Base-by-base conservation (phyloP, 139 green algal genomes). In the Haematococcus lacustris region DNA sequence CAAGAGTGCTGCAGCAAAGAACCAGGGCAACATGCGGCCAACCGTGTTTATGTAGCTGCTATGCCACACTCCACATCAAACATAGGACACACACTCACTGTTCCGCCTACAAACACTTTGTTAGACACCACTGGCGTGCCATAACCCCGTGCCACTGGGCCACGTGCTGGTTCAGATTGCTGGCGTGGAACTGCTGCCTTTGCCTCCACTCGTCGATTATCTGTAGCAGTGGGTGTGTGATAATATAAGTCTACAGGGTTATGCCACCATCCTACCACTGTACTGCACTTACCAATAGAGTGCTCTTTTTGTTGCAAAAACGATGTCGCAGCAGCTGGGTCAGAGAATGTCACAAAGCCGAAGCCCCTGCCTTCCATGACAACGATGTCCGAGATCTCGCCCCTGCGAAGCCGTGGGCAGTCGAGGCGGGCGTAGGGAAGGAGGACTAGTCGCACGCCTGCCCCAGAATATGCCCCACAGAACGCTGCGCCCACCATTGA, bases 101-200 rank as follows among this genome's bases (percentile, higher is more conserved):
- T 89, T 65, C 88, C 88, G 25, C 85, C 87, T 60, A 93, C 78
- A 77, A 93, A 93, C 76, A 91, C 78, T 75, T 89, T 91, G 77
- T 76, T 85, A 26, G 82, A 82, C 1, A 85, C 73, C 13, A 68
- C 71, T 53, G 66, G 73, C 39, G 72, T 59, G 35, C 69, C 76
- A 47, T 53, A 64, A 64, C 72, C 68, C n/a, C 77, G 83, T 59
- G 41, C 5, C n/a, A 21, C 6, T 23, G 37, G 23, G 17, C 53
- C 53, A 64, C 53, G 13, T 64, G 53, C 30, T 4, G 30, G 53
- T 32, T 32, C 23, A 64, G 21, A 66, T 17, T 9, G 13, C 39
- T 50, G 60, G 13, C 85, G 86, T 13, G 86, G 87, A n/a, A 93
- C 84, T 30, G 88, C 88, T 17, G 78, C 78, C 68, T 93, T 93